These are phyloP conservation scores for Przewalskia tangutica DNA, from an alignment of 257 asterid genomes.

Conservation along the genomic window DNA sequence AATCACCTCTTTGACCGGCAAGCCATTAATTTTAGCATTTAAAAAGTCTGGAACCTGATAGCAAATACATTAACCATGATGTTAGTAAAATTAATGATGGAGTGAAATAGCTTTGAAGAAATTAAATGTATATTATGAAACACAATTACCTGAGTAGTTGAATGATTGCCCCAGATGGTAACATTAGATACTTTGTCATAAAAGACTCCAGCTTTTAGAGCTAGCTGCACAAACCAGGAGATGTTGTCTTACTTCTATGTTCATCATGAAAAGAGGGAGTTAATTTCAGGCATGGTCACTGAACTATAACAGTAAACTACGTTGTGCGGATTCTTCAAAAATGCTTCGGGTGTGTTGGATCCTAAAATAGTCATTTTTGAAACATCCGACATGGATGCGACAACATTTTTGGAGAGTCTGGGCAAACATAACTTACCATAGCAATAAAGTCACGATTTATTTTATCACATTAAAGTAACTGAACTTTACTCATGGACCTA, in stretches of 20 bases:
- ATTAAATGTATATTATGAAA: neutral
- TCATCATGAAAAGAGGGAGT: neutral
- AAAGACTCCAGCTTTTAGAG: constrained; percentile 92
- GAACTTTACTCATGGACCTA: neutral
- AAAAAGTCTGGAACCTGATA: constrained; percentile 87
- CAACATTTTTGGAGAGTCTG: neutral
- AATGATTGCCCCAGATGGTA: constrained; percentile 99
- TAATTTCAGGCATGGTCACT: neutral
- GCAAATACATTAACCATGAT: neutral
- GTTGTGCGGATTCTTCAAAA: neutral
- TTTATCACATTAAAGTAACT: neutral
- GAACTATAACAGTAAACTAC: neutral
- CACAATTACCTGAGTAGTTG: constrained; percentile 79
- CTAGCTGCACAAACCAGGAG: constrained; percentile 45
- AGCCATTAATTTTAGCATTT: constrained; percentile 74
- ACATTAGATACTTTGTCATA: constrained; percentile 84
- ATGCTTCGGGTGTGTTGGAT: neutral
- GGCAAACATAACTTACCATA: neutral
- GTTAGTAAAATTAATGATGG: neutral
- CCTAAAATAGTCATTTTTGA: neutral
- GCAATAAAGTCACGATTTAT: neutral
- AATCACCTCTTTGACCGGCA: constrained; percentile 77
- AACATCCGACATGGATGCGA: accelerated
- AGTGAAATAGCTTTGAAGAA: neutral
- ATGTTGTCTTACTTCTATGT: neutral